Base-by-base conservation (phyloP, 805 yeast species). In the Pichia membranifaciens region DNA sequence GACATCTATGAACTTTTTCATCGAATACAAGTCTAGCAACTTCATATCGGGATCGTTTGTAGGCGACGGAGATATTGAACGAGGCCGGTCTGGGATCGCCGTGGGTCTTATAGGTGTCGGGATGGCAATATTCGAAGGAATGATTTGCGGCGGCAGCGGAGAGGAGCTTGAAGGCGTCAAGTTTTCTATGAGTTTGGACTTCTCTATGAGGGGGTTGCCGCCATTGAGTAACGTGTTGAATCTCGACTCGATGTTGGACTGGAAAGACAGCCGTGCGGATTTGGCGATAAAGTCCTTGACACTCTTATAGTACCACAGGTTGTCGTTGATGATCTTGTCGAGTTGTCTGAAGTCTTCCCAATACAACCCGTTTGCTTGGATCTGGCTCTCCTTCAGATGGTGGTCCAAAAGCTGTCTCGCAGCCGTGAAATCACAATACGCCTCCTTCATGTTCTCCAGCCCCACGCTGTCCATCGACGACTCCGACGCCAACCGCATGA, bases 211-310 rank as follows among this genome's bases (percentile, higher is more conserved):
- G 15, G 41, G 32, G 29, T 29, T 18, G 17, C 47, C 44, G 5
- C 50, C 50, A 35, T 48, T 48, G 12, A 48, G 18, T 21, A 48
- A 39, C 2, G 38, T 33, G 22, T 48, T 48, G 23, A 48, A 43
- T 12, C 50, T 33, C 1, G 50, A 48, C 18, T 40, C 25, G 12
- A 48, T 35, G 21, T 38, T 43, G 10, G 49, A 45, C 23, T 41
- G 49, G 38, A 41, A 45, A 17, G 34, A 29, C 15, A 10, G 23
- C 16, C 37, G 34, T 25, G 45, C 15, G 13, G 49, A 18, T 31
- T 35, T 41, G 15, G 41, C 20, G 12, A 45, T 47, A 20, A 23
- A 42, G 15, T 42, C 50, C 28, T 47, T 47, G 9, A 47, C 22
- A 8, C 21, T 43, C 20, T 47, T 47, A 16, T 31, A 47, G 20